Evolutionary conservation across 345 rosid genomes (phyloP).

Genomic region (Clausena lansium): DNA sequence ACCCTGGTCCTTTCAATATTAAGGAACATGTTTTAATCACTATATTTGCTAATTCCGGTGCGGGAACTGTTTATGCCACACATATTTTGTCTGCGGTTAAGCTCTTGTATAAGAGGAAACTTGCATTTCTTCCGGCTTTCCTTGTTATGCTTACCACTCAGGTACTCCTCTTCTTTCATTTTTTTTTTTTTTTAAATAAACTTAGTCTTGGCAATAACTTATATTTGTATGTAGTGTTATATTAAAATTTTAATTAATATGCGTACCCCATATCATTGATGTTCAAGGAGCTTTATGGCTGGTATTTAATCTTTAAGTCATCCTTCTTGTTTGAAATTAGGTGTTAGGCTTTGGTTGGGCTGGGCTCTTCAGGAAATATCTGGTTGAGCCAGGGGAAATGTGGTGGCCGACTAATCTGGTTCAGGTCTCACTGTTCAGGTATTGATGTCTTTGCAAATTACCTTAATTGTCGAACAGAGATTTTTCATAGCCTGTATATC

Average conservation of each 20-base stretch:
- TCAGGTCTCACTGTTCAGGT: slow-evolving; percentile 82
- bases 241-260: neutral
- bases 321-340: slow-evolving; percentile 26
- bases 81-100: slow-evolving; percentile 71
- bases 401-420: slow-evolving; percentile 87
- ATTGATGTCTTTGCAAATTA: neutral
- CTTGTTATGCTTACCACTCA: slow-evolving; percentile 76
- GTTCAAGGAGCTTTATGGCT: neutral
- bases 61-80: slow-evolving; percentile 71
- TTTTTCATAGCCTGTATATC: neutral
- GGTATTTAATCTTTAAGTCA: neutral
- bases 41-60: slow-evolving; percentile 75
- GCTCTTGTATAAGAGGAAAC: slow-evolving; percentile 55
- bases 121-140: slow-evolving; percentile 56
- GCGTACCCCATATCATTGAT: too few species aligned
- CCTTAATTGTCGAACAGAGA: neutral
- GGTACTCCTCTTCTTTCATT: slow-evolving; percentile 29
- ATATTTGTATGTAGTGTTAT: neutral
- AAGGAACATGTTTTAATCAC: slow-evolving; percentile 92
- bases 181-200: neutral
- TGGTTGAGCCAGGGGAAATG: slow-evolving; percentile 87
- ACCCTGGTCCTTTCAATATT: slow-evolving; percentile 78
- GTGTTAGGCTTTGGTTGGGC: slow-evolving; percentile 89
- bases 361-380: slow-evolving; percentile 62
- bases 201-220: too few species aligned